Evolutionary conservation across 805 yeast species (phyloP).

Genomic region (Schwanniomyces pseudopolymorphus): DNA sequence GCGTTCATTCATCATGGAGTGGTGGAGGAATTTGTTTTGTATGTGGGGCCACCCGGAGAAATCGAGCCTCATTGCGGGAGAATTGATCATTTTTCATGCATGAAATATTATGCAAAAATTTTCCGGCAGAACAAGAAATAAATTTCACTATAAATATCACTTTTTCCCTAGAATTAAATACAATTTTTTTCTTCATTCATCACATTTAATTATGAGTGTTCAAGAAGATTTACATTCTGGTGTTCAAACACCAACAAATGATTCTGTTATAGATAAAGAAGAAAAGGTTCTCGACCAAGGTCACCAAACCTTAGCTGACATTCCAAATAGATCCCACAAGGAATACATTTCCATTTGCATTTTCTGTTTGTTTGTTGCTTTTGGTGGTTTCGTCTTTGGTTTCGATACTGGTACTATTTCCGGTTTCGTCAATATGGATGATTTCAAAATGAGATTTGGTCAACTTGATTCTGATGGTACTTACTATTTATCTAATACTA

Average conservation of each 20-base stretch:
- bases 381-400: slow-evolving; percentile 77
- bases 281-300: slow-evolving; percentile 5
- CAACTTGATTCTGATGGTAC: slow-evolving; percentile 38
- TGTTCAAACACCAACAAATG: slow-evolving; percentile 32
- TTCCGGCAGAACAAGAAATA: slow-evolving; percentile 1
- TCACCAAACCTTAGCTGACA: slow-evolving; percentile 6
- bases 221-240: slow-evolving; percentile 26
- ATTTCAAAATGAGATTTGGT: slow-evolving; percentile 56
- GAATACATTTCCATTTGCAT: slow-evolving; percentile 34
- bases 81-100: not conserved
- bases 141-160: not conserved
- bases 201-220: slow-evolving; percentile 16
- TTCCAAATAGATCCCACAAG: slow-evolving; percentile 32
- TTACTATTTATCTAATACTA: slow-evolving; percentile 40
- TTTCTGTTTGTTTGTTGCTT: slow-evolving; percentile 60
- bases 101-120: not conserved
- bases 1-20: not conserved
- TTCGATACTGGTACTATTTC: slow-evolving; percentile 80
- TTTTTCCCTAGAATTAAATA: not conserved
- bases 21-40: not conserved
- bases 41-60: slow-evolving; percentile 4
- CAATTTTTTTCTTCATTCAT: not conserved
- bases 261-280: slow-evolving; percentile 22
- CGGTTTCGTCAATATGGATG: slow-evolving; percentile 66
- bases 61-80: not conserved